Base-by-base conservation (phyloP, 2,329 filamentous ascomycete species). In the Raffaelea arxii region DNA sequence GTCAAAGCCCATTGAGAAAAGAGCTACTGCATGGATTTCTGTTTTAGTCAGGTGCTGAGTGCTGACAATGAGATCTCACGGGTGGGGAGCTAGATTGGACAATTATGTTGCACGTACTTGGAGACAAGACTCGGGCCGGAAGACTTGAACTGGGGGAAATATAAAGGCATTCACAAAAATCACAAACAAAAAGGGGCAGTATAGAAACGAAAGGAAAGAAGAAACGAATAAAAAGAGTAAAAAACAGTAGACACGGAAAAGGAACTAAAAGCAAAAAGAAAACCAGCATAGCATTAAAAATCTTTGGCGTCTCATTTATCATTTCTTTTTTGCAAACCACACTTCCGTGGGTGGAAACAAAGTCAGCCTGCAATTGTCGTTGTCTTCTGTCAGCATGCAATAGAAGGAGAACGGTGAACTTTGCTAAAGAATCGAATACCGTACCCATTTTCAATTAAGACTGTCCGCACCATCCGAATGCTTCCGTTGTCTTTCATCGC, bases 381-480 rank as follows among this genome's bases (percentile, higher is more conserved):
- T 16, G 10, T 11, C 19, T 36, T 18, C 5, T n/a, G 16, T 36
- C 21, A 35, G 10, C 25, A 24, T 32, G 9, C 4, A 41, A 27
- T 12, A 25, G 23, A 25, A 25, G 21, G 25, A 16, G 10, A 21
- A 23, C 18, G 2, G 25, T 12, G 19, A 18, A 16, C 3, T 7
- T 11, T 16, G 25, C n/a, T 18, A 21, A 21, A 10, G 19, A 25
- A 18, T 19, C 12, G 22, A 30, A 25, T 16, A 19, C 9, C 49
- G 25, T 18, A 53, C 51, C 51, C 53, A 10, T 49, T 47, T 24
- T 54, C 52, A 7, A 55, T 27, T 24, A 53, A 30, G 25, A 49
- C 51, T 25, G 51, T 55, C 6, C 53, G 48, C 45, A 55, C 52
- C 43, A 54, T 42, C 23, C 49, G 46, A 32, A 51, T 37, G 43